Percentiles rank a stretch among this genome's conserved stretches.
These are phyloP conservation scores for Solidago caesia DNA, from an alignment of 129 eudicot species.

Conservation along the genomic window DNA sequence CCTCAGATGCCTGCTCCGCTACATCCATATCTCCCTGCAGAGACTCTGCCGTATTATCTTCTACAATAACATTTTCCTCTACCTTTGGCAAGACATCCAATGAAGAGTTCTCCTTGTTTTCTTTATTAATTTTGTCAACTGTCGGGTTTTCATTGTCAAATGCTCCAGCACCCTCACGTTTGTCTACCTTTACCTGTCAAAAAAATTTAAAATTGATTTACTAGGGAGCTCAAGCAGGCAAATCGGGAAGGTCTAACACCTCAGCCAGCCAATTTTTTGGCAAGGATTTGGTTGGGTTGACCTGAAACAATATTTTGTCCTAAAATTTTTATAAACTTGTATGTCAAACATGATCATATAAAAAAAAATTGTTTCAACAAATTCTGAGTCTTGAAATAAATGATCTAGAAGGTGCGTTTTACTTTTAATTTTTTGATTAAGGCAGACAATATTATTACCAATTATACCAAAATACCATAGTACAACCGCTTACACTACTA, in stretches of 20 bases:
- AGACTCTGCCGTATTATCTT: conserved; percentile 25
- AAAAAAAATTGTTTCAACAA: not conserved
- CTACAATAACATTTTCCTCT: conserved; percentile 31
- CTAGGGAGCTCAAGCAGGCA: not conserved
- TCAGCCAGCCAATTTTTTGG: not conserved
- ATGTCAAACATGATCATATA: not conserved
- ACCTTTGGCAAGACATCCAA: conserved; percentile 30
- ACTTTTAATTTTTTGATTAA: no score
- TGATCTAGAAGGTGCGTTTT: no score
- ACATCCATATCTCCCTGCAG: conserved; percentile 19
- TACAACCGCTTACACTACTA: no score
- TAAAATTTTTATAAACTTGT: not conserved
- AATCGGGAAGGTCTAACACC: not conserved
- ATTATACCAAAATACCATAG: no score
- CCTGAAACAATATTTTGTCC: no score
- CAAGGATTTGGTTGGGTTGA: not conserved
- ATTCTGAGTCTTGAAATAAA: no score
- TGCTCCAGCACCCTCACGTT: conserved; percentile 30
- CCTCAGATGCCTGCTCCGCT: conserved; percentile 28
- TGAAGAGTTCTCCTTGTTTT: conserved; percentile 29
- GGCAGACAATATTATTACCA: no score
- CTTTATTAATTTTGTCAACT: conserved; percentile 33
- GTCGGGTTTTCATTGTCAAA: conserved; percentile 19
- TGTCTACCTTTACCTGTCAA: conserved; percentile 44
- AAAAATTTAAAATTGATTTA: not conserved